phyloP scores from a whole-genome alignment of 148 eudicot genomes.

The Vaccinium corymbosum region DNA sequence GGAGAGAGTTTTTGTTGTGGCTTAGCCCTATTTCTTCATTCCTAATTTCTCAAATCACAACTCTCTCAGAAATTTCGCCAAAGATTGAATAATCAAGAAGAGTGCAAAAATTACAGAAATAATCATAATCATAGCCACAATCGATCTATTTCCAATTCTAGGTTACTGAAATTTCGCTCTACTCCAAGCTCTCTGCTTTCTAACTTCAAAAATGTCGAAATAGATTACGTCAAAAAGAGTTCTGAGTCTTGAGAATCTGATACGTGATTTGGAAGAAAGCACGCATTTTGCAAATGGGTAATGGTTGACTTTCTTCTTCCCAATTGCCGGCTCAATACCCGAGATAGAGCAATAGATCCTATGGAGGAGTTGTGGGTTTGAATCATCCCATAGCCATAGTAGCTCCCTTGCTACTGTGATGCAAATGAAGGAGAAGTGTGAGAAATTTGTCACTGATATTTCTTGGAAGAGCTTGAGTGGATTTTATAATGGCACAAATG shows the following conservation, averaged over 20 bases:
- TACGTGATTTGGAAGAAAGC: conserved; percentile 27
- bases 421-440: no score
- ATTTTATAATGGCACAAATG: no score
- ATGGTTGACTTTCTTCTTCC: conserved; percentile 14
- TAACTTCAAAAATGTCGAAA: conserved; percentile 18
- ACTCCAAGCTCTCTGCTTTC: conserved; percentile 63
- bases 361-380: conserved; percentile 15
- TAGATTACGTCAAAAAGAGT: neutral
- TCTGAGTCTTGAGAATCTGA: conserved; percentile 7
- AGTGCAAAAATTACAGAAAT: neutral
- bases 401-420: conserved; percentile 84
- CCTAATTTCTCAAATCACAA: no score
- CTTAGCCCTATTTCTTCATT: no score
- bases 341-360: conserved; percentile 26
- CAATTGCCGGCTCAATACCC: conserved; percentile 61
- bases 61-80: no score
- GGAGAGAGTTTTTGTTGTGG: no score
- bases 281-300: conserved; percentile 29
- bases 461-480: no score
- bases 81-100: no score
- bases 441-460: no score
- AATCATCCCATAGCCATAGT: conserved; percentile 48
- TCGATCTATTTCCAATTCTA: conserved; percentile 29
- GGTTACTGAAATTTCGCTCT: conserved; percentile 64
- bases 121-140: neutral